These are phyloP conservation scores for Candida oleophila DNA, from an alignment of 805 yeast species.

Conservation along the genomic window DNA sequence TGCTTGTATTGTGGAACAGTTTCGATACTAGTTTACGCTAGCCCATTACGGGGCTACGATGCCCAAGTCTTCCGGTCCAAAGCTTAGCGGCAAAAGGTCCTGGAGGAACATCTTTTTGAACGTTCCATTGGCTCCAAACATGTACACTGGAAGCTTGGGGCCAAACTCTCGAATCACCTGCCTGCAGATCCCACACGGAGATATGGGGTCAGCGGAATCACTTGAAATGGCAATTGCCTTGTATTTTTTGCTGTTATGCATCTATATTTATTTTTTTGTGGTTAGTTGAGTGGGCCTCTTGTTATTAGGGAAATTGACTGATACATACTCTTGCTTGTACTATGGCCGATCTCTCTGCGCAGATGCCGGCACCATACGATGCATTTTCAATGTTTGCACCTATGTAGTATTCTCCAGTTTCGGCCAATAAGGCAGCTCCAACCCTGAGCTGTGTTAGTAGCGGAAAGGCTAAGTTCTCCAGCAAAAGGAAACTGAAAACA, in stretches of 20 bases:
- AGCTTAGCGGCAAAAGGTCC: conserved; percentile 77
- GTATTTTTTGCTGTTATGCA: conserved; percentile 42
- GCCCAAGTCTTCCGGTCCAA: conserved; percentile 73
- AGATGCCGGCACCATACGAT: conserved; percentile 62
- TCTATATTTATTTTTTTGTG: no score
- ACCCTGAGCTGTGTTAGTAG: conserved; percentile 45
- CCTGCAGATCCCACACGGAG: conserved; percentile 95
- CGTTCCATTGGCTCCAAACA: conserved; percentile 61
- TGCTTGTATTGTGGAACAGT: no score
- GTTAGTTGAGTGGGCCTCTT: no score
- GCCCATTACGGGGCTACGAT: no score
- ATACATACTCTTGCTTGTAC: conserved; percentile 32
- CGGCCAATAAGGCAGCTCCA: conserved; percentile 71
- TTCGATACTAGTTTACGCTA: no score
- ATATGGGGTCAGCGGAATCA: conserved; percentile 54
- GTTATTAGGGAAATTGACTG: no score
- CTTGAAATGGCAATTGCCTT: conserved; percentile 67
- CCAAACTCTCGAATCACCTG: conserved; percentile 86
- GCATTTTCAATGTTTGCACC: conserved; percentile 97
- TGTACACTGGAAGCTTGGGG: conserved; percentile 54
- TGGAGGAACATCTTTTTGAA: conserved; percentile 47
- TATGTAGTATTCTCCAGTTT: conserved; percentile 43
- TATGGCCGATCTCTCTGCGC: conserved; percentile 41
- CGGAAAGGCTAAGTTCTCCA: background rate
- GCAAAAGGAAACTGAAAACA: background rate